phyloP scores from a whole-genome alignment of 2,329 filamentous ascomycete genomes.

The Venturiaceae sp. region DNA sequence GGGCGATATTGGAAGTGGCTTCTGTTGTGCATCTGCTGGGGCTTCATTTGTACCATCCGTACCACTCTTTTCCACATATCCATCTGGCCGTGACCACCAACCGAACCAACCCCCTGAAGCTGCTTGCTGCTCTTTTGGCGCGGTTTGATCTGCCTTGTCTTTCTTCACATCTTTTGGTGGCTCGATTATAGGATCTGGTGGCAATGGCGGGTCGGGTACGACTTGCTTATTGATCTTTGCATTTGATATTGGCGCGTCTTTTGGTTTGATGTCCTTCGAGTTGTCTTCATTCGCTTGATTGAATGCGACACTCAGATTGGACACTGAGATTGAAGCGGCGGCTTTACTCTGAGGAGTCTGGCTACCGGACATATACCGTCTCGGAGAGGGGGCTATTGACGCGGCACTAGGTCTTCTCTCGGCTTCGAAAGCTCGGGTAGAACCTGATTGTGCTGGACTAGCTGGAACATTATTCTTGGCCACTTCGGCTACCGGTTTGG shows the following conservation, averaged over 20 bases:
- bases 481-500: constrained; percentile 35
- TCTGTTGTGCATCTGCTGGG: not conserved
- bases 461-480: constrained; percentile 36
- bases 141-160: not conserved
- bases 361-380: constrained; percentile 22
- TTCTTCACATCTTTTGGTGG: constrained; percentile 11
- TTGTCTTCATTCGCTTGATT: constrained; percentile 16
- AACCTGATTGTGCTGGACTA: constrained; percentile 30
- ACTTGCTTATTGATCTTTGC: constrained; percentile 6
- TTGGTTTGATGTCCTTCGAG: constrained; percentile 9
- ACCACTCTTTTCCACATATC: constrained; percentile 19
- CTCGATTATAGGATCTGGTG: constrained; percentile 25
- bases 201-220: constrained; percentile 30
- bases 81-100: constrained; percentile 42
- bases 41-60: constrained; percentile 10
- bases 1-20: constrained; percentile 1
- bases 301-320: constrained; percentile 32
- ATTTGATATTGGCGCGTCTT: constrained; percentile 1
- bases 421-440: constrained; percentile 25
- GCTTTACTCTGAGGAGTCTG: constrained; percentile 37
- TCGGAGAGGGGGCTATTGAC: not conserved
- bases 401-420: constrained; percentile 3
- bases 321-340: constrained; percentile 32
- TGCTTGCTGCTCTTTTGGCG: constrained; percentile 4
- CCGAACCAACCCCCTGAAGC: constrained; percentile 30